Evolutionary conservation across 345 rosid species (phyloP), one percentile per base, ranked within the genome.

Genomic region (Adansonia digitata): DNA sequence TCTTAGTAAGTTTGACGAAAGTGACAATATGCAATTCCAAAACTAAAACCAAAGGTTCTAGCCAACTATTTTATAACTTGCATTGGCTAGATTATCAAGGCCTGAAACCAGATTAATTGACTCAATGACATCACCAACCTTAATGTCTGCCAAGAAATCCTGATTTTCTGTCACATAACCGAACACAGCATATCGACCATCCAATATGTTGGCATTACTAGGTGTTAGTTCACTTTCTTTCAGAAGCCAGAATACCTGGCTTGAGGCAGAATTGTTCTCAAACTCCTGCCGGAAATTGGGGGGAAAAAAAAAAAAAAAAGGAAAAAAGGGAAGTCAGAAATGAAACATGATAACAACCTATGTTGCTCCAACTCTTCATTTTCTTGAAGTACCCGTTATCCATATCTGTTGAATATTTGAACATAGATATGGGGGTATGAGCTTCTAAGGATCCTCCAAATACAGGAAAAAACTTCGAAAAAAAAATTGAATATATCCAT

Each of bases 161-260:
- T 93, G 87, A 69, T 95, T 95, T 53, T 90, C 85, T 1, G 97
- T 95, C 53, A 95, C 89, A 73, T 95, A 95, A 49, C 99, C 99
- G 27, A 93, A 93, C 66, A 95, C 97, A 0, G 99, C 87, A 52
- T 93, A 95, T n/a, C 97, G 90, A 52, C 99, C 99, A 43, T 95
- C 99, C 90, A 95, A 81, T 68, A 95, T 95, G 72, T 95, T 93
- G 56, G 99, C 93, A 46, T 91, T 93, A 82, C 99, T 93, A 14
- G 98, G 99, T 14, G 98, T 95, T 62, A 95, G 90, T 73, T 95
- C 99, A 78, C 99, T 95, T 84, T 95, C 98, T 87, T 95, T 95
- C 59, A 95, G 84, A 55, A 95, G 86, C 98, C 99, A 95, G 79
- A 95, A 95, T 56, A 95, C 72, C 80, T 95, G 98, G 82, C 99